Conservation (phyloP, 2,329 filamentous ascomycete species). For the Rasamsonia emersonii region DNA sequence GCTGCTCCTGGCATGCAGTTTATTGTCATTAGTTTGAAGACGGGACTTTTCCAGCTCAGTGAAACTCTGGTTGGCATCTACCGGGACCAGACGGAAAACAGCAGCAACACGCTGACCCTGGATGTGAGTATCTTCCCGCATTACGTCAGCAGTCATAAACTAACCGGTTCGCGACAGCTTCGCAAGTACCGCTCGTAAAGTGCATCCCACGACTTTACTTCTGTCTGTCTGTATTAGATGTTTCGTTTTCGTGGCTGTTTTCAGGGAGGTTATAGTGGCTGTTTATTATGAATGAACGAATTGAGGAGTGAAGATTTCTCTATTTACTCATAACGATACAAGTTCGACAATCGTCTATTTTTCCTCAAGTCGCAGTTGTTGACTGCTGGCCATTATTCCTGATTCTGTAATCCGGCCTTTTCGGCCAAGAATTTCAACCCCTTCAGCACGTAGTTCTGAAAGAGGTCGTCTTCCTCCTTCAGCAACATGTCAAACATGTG, state of each 20-base stretch:
- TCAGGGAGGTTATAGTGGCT: too few relatives aligned
- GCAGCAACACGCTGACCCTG: slow-evolving; percentile 79
- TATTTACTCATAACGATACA: too few relatives aligned
- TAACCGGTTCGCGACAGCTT: slow-evolving; percentile 17
- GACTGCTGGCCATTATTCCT: too few relatives aligned
- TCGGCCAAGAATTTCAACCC: background rate
- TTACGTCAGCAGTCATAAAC: too few relatives aligned
- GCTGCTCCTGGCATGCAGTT: slow-evolving; percentile 97
- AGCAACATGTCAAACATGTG: background rate
- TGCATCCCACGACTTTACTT: slow-evolving; percentile 5
- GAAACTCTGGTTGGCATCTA: slow-evolving; percentile 95
- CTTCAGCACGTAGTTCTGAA: background rate
- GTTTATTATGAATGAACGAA: too few relatives aligned
- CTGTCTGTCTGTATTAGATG: slow-evolving; percentile 16
- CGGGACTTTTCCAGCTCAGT: slow-evolving; percentile 89
- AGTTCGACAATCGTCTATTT: too few relatives aligned
- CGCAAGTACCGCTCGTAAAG: slow-evolving; percentile 31
- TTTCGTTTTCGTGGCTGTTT: slow-evolving; percentile 3
- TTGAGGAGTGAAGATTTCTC: too few relatives aligned
- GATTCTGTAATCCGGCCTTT: background rate
- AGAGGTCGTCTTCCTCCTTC: background rate
- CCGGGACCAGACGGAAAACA: slow-evolving; percentile 88
- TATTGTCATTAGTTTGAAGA: slow-evolving; percentile 94
- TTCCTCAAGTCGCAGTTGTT: too few relatives aligned
- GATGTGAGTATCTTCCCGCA: slow-evolving; percentile 69